Evolutionary conservation across 805 yeast genomes (phyloP).

Genomic region (Schwanniomyces sp.): DNA sequence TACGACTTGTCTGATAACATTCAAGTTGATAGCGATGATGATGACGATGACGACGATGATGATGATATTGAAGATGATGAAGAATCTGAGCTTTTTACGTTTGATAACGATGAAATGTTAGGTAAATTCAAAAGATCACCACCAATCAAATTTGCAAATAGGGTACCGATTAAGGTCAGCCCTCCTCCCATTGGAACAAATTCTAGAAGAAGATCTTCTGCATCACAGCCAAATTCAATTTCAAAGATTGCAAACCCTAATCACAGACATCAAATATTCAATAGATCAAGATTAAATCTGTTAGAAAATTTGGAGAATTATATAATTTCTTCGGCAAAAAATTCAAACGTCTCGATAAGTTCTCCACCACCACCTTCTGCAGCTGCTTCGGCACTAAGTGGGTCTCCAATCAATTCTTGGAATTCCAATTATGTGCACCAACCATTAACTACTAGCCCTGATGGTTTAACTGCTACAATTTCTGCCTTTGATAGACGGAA

Average conservation of each 20-base stretch:
- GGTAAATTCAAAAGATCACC: conserved; percentile 21
- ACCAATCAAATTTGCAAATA: conserved; percentile 43
- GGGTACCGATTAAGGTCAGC: conserved; percentile 37
- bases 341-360: conserved; percentile 30
- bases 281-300: conserved; percentile 41
- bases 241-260: conserved; percentile 16
- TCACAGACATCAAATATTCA: conserved; percentile 31
- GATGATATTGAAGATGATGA: conserved; percentile 20
- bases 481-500: conserved; percentile 28
- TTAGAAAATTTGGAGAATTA: conserved; percentile 43
- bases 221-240: conserved; percentile 17
- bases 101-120: conserved; percentile 22
- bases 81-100: conserved; percentile 21
- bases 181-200: conserved; percentile 32
- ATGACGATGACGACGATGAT: conserved; percentile 31
- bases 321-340: conserved; percentile 39
- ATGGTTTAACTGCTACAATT: conserved; percentile 18
- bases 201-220: conserved; percentile 28
- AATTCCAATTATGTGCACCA: conserved; percentile 9
- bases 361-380: conserved; percentile 32
- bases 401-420: conserved; percentile 22
- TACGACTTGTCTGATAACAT: conserved; percentile 11
- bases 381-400: conserved; percentile 15
- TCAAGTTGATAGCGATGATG: conserved; percentile 23
- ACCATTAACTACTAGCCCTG: conserved; percentile 13